Conservation (phyloP, 345 rosid genomes). For the Eucalyptus pauciflora region DNA sequence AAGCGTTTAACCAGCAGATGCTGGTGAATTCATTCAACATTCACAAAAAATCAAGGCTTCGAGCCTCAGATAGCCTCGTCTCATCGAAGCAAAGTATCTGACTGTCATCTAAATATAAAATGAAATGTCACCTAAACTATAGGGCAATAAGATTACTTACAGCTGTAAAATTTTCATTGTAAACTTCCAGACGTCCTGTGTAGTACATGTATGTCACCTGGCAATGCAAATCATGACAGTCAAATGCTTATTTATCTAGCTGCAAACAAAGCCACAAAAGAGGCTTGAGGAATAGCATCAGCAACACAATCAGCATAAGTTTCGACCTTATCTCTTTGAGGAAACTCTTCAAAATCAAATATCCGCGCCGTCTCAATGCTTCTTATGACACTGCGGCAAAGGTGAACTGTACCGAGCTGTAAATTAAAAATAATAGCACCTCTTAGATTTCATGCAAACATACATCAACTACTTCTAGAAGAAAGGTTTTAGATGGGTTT, state of each 20-base stretch:
- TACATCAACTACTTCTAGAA: background rate
- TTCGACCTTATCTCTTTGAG: constrained; percentile 75
- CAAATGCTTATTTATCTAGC: background rate
- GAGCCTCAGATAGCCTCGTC: background rate
- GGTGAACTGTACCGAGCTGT: constrained; percentile 99
- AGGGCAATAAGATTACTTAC: constrained; percentile 32
- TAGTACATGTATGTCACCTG: constrained; percentile 99
- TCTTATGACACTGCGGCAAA: constrained; percentile 95
- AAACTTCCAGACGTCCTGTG: constrained; percentile 96
- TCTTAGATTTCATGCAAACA: background rate
- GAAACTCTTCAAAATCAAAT: constrained; percentile 96
- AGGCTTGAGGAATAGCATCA: background rate
- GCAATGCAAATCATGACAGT: background rate
- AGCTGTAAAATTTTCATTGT: constrained; percentile 88
- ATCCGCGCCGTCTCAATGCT: constrained; percentile 96
- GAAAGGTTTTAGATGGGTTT: background rate
- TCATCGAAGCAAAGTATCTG: background rate
- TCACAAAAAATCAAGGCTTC: background rate
- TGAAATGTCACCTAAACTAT: background rate
- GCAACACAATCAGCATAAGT: background rate
- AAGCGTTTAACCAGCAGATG: background rate
- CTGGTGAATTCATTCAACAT: background rate
- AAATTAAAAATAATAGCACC: background rate
- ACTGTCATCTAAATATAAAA: background rate
- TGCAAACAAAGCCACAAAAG: background rate